Percentiles rank a stretch among this genome's conserved stretches.
Conservation (phyloP, 441 rosid species). For the Isatis lusitanica region DNA sequence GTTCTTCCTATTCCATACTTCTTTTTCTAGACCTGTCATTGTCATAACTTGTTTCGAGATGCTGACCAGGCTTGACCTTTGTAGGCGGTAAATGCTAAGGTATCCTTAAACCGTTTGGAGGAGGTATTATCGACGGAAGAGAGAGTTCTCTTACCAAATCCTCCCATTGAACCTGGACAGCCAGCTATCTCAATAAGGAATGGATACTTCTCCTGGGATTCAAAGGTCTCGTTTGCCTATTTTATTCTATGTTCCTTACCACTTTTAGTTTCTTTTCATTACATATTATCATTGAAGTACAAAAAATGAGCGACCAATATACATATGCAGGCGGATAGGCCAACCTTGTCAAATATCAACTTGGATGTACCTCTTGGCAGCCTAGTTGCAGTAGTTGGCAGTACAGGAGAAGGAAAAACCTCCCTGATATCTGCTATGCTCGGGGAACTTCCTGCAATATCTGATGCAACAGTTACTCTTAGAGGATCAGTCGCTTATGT, state of each 20-base stretch:
- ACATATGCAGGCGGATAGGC: constrained; percentile 65
- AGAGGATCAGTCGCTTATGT: constrained; percentile 94
- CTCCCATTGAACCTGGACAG: constrained; percentile 70
- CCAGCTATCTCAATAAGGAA: constrained; percentile 85
- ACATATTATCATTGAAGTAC: constrained; percentile 2
- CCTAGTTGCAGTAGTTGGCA: constrained; percentile 92
- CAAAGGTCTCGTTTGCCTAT: constrained; percentile 59
- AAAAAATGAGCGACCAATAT: not conserved
- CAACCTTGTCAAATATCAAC: constrained; percentile 80
- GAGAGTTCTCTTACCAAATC: constrained; percentile 89
- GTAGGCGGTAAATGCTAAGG: constrained; percentile 92
- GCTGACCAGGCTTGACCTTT: constrained; percentile 25
- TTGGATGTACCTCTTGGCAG: constrained; percentile 83
- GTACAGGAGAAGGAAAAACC: constrained; percentile 97
- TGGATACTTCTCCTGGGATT: constrained; percentile 97
- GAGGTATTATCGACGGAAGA: constrained; percentile 91
- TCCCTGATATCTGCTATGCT: constrained; percentile 97
- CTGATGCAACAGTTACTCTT: constrained; percentile 59
- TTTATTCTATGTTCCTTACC: not conserved
- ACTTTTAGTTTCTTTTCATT: not conserved
- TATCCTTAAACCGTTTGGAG: constrained; percentile 92
- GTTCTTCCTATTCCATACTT: not conserved
- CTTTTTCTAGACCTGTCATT: not conserved
- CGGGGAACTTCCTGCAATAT: constrained; percentile 78
- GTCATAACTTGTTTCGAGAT: constrained; percentile 11